These are phyloP conservation scores for Cyclospora cayetanensis DNA, from an alignment of 169 alveolate species.

Conservation along the genomic window DNA sequence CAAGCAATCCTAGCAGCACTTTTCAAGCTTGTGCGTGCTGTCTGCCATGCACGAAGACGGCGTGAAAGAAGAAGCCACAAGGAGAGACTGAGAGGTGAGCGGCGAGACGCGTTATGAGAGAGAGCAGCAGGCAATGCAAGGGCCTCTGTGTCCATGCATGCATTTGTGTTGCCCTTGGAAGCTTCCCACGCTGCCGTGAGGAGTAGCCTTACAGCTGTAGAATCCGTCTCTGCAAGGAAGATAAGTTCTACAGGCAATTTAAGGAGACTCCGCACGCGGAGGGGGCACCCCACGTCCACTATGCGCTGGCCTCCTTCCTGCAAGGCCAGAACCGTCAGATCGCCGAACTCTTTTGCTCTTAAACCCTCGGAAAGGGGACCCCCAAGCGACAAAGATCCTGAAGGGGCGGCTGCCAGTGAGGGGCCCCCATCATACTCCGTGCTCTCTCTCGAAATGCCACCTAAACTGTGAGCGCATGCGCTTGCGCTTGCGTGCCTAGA, in stretches of 20 bases:
- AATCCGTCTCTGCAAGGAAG: slow-evolving; percentile 62
- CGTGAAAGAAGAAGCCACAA: no score
- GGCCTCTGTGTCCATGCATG: no score
- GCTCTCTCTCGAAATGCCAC: not conserved
- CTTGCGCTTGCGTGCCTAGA: not conserved
- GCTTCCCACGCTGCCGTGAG: no score
- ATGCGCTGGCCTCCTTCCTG: not conserved
- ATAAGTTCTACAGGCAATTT: slow-evolving; percentile 37
- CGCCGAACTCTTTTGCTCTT: not conserved
- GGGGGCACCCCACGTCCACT: slow-evolving; percentile 37
- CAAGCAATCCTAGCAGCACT: no score
- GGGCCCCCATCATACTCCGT: not conserved
- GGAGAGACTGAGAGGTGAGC: no score
- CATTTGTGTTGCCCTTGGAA: no score
- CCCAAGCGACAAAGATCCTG: no score
- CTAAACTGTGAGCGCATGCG: not conserved
- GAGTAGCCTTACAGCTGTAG: slow-evolving; percentile 55
- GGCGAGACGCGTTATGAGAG: no score
- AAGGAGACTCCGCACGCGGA: slow-evolving; percentile 31
- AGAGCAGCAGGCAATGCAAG: no score
- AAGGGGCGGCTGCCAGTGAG: not conserved
- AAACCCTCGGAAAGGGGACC: not conserved
- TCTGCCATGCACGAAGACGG: no score
- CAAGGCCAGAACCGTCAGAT: not conserved
- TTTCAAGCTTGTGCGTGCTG: no score